These are phyloP conservation scores for Astrephomene gubernaculifera DNA, from an alignment of 139 green algal species.

Conservation along the genomic window DNA sequence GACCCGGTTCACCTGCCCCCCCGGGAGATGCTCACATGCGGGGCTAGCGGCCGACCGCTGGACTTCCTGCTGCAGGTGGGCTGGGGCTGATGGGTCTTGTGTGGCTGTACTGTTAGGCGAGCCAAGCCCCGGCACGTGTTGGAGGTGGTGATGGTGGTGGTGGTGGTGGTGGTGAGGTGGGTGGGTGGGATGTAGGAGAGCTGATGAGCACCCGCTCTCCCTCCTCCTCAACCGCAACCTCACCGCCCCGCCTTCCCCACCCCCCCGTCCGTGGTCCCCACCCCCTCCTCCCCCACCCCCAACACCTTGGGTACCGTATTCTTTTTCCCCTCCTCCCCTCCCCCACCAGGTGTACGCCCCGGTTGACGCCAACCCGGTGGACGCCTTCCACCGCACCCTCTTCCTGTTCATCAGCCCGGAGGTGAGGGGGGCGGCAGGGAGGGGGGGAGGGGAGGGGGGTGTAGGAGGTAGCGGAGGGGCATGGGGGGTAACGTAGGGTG, in stretches of 20 bases:
- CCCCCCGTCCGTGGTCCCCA: too few species aligned
- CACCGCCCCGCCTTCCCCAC: too few species aligned
- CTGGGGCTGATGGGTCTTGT: not conserved
- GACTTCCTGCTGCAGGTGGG: slow-evolving; percentile 77
- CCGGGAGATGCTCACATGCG: slow-evolving; percentile 67
- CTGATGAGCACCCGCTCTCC: too few species aligned
- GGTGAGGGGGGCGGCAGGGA: not conserved
- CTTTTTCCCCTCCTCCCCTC: not conserved
- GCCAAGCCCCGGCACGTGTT: too few species aligned
- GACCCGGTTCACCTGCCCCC: slow-evolving; percentile 79
- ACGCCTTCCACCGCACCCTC: slow-evolving; percentile 78
- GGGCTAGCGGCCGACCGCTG: slow-evolving; percentile 54
- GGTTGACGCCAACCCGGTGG: slow-evolving; percentile 54
- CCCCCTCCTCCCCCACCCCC: not conserved
- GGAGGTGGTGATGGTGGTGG: not conserved
- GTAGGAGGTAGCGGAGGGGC: not conserved
- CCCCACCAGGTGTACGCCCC: slow-evolving; percentile 75
- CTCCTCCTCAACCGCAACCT: too few species aligned
- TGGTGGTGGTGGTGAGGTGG: not conserved
- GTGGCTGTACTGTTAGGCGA: too few species aligned
- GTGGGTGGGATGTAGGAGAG: too few species aligned
- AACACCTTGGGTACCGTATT: too few species aligned
- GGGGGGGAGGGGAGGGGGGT: not conserved
- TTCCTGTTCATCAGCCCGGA: slow-evolving; percentile 79
- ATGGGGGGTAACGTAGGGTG: not conserved